A percentile compares a stretch with the other conserved stretches of the same genome.
These are phyloP conservation scores for Neoboletus magnificus DNA, from an alignment of 768 basidiomycete genomes.

Conservation along the genomic window DNA sequence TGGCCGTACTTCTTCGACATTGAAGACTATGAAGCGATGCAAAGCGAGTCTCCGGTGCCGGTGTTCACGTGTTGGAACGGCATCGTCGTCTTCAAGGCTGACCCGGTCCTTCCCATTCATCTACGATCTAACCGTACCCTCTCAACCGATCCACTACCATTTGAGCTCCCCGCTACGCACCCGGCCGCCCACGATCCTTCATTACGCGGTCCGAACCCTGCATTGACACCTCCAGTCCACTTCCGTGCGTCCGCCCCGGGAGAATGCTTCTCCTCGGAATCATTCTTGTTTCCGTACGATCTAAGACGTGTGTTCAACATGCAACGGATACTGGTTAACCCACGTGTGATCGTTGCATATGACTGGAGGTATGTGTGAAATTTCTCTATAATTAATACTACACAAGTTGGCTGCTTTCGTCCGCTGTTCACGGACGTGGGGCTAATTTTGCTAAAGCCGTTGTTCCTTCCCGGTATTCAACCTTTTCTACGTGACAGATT, in stretches of 20 bases:
- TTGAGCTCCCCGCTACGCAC: constrained; percentile 6
- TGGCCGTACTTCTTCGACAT: too few species aligned
- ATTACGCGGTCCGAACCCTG: constrained; percentile 15
- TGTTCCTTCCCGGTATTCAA: not conserved
- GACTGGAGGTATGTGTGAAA: constrained; percentile 28
- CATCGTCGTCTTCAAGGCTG: constrained; percentile 38
- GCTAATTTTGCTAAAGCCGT: not conserved
- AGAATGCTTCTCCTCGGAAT: constrained; percentile 35
- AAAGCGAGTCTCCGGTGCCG: constrained; percentile 38
- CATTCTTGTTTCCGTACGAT: constrained; percentile 42
- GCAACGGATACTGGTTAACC: constrained; percentile 37
- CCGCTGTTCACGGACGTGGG: not conserved
- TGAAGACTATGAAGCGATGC: constrained; percentile 35
- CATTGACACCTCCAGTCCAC: constrained; percentile 14
- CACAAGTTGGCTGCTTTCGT: too few species aligned
- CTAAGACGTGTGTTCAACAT: constrained; percentile 38
- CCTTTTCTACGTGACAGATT: constrained; percentile 6
- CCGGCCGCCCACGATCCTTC: too few species aligned
- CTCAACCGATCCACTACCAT: constrained; percentile 31
- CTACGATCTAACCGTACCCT: too few species aligned
- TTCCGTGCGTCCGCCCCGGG: constrained; percentile 16
- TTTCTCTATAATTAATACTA: too few species aligned
- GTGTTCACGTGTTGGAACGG: constrained; percentile 48
- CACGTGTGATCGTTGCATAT: constrained; percentile 40
- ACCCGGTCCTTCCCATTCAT: too few species aligned